phyloP scores from a whole-genome alignment of 352 stramenopile genomes.

The Phytophthora chlamydospora region DNA sequence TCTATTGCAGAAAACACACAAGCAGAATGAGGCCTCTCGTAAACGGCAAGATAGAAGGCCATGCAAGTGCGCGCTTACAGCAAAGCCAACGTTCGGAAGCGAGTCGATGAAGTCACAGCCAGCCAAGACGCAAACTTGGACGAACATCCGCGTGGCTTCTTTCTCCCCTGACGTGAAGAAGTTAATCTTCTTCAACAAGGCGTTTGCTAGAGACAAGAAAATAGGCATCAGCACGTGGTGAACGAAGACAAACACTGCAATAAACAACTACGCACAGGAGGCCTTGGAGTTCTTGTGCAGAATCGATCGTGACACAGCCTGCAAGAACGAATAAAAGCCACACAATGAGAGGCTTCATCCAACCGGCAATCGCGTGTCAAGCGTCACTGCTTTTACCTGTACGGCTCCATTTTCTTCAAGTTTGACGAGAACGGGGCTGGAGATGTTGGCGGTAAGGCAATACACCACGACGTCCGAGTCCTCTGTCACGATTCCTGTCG shows the following conservation, averaged over 20 bases:
- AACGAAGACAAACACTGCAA: neutral
- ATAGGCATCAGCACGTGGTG: neutral
- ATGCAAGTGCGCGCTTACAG: no score
- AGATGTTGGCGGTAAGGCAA: constrained; percentile 58
- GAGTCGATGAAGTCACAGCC: constrained; percentile 83
- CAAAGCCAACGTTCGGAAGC: constrained; percentile 75
- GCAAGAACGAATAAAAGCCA: neutral
- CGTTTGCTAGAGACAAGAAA: constrained; percentile 34
- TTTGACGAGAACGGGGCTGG: constrained; percentile 70
- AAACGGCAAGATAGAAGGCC: no score
- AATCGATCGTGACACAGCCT: constrained; percentile 63
- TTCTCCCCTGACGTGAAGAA: constrained; percentile 63
- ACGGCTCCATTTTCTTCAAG: constrained; percentile 66
- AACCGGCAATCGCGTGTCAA: neutral
- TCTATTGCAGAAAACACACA: constrained; percentile 48
- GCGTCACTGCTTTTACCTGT: constrained; percentile 35
- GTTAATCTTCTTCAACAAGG: constrained; percentile 71
- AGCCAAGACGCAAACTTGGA: constrained; percentile 77
- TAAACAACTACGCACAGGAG: constrained; percentile 31
- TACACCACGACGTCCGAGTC: constrained; percentile 85
- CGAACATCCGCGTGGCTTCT: constrained; percentile 73
- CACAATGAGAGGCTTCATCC: neutral
- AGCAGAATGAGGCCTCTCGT: no score
- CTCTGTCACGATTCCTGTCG: constrained; percentile 77
- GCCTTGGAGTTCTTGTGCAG: constrained; percentile 51